Evolutionary conservation across 2,329 filamentous ascomycete species (phyloP).

Genomic region (Trichophyton benhamiae): DNA sequence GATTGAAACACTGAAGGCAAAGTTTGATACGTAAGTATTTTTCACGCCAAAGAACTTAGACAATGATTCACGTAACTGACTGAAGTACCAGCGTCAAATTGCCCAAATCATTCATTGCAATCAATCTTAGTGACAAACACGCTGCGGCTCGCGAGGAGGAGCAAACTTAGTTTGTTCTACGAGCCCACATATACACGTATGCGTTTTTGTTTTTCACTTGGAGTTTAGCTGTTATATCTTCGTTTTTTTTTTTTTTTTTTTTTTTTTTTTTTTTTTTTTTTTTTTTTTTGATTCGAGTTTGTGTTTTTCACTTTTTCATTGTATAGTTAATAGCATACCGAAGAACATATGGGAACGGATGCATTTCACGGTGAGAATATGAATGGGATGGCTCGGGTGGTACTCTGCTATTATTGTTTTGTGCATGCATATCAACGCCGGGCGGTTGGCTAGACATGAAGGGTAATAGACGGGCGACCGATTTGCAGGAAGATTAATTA

Average conservation of each 20-base stretch:
- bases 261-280: too few species aligned
- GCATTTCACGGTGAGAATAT: not conserved
- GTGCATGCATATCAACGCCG: not conserved
- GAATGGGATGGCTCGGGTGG: not conserved
- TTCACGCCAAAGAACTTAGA: constrained; percentile 6
- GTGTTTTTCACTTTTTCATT: not conserved
- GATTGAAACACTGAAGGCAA: constrained; percentile 86
- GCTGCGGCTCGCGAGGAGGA: constrained; percentile 16
- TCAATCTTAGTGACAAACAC: constrained; percentile 41
- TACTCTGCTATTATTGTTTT: not conserved
- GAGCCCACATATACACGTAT: not conserved
- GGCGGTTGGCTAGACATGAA: not conserved
- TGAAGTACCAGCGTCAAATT: constrained; percentile 34
- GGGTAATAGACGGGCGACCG: not conserved
- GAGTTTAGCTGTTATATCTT: too few species aligned
- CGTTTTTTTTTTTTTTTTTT: not conserved
- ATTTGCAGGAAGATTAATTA: not conserved
- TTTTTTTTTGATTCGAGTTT: too few species aligned
- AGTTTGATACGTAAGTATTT: constrained; percentile 76
- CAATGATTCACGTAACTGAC: not conserved
- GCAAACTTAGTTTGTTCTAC: not conserved
- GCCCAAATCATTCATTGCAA: constrained; percentile 40
- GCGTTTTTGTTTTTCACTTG: not conserved
- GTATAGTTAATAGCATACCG: not conserved
- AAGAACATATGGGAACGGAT: not conserved